phyloP scores from a whole-genome alignment of 768 basidiomycete genomes.

The Punctularia strigosozonata region DNA sequence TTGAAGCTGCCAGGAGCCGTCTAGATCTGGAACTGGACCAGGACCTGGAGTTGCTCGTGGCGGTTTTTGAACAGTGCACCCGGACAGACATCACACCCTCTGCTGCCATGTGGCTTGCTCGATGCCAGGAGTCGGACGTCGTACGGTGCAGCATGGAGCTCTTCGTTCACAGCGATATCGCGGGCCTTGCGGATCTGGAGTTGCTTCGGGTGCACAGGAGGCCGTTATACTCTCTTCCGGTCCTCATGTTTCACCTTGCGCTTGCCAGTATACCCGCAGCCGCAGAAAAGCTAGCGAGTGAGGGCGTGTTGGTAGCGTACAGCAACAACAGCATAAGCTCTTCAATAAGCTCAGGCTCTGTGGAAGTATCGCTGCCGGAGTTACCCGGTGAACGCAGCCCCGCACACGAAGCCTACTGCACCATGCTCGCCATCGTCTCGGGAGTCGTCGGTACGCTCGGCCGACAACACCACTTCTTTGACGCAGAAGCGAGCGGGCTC shows the following conservation, averaged over 20 bases:
- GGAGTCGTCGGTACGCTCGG: constrained; percentile 55
- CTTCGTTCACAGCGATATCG: constrained; percentile 54
- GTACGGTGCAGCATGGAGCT: constrained; percentile 68
- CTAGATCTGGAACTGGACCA: constrained; percentile 56
- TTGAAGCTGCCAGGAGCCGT: constrained; percentile 48
- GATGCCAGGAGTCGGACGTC: constrained; percentile 72
- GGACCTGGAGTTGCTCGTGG: constrained; percentile 72
- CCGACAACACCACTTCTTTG: constrained; percentile 64
- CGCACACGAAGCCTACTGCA: constrained; percentile 72
- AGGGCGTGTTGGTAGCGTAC: constrained; percentile 72
- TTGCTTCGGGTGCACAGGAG: constrained; percentile 50
- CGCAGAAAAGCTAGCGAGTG: constrained; percentile 78
- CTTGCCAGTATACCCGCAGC: constrained; percentile 64
- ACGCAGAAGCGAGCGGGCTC: constrained; percentile 76
- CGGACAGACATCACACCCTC: constrained; percentile 56
- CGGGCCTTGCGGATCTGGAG: constrained; percentile 55
- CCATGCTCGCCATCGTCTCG: constrained; percentile 72
- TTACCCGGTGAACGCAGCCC: constrained; percentile 68
- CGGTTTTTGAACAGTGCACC: constrained; percentile 77
- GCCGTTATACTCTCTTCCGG: constrained; percentile 63
- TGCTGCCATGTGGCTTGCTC: constrained; percentile 64
- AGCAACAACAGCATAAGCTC: constrained; percentile 70
- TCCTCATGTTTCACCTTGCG: constrained; percentile 81
- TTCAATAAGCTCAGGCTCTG: constrained; percentile 62
- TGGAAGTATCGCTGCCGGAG: constrained; percentile 58